Conservation (phyloP, 108 stramenopile genomes). For the Nitzschia putrida region DNA sequence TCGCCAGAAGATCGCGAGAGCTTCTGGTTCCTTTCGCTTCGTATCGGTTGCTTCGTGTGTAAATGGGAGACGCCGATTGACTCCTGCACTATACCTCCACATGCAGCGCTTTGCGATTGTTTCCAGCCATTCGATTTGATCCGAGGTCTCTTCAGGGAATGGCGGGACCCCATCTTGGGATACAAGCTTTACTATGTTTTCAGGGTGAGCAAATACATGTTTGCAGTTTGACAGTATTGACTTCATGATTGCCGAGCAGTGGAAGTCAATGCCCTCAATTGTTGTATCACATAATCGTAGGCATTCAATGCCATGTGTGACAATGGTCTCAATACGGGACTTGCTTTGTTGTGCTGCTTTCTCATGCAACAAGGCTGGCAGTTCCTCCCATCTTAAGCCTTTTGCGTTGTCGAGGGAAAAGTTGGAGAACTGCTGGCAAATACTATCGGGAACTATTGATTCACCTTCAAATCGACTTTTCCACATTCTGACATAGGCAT, state of each 20-base stretch:
- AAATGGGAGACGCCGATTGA: constrained; percentile 59
- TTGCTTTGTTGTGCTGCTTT: constrained; percentile 16
- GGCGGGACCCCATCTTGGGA: neutral
- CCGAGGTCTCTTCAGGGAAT: neutral
- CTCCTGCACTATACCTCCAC: constrained; percentile 79
- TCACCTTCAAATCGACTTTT: constrained; percentile 46
- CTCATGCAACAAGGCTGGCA: constrained; percentile 23
- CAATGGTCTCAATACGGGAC: neutral
- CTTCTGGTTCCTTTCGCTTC: constrained; percentile 13
- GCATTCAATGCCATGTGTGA: constrained; percentile 22
- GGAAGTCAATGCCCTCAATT: constrained; percentile 79
- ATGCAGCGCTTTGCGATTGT: constrained; percentile 59
- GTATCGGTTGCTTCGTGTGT: neutral
- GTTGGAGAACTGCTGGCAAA: neutral
- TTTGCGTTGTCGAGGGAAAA: neutral
- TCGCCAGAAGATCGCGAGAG: constrained; percentile 16
- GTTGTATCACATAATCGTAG: constrained; percentile 55
- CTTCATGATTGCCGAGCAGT: constrained; percentile 78
- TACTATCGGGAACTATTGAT: constrained; percentile 3
- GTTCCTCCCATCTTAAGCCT: constrained; percentile 13
- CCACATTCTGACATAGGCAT: constrained; percentile 55
- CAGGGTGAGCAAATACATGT: neutral
- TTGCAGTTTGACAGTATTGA: constrained; percentile 9
- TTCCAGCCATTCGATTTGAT: constrained; percentile 29
- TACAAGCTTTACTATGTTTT: neutral